Evolutionary conservation across 192 early-diverging fungal genomes (phyloP).

Genomic region (Mortierella claussenii): DNA sequence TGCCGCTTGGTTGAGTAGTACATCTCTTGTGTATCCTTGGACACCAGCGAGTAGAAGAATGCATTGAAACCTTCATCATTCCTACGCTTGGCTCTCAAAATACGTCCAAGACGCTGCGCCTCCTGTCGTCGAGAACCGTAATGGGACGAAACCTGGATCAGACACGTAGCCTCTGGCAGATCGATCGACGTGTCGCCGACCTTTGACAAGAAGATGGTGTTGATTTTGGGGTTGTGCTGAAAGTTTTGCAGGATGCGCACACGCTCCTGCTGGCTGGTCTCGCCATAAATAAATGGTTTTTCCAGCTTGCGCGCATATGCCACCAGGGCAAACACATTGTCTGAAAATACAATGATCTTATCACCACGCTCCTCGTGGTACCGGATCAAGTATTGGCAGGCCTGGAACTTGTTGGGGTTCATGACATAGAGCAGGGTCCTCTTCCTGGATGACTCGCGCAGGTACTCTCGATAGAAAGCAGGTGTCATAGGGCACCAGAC

Average conservation of each 20-base stretch:
- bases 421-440: conserved; percentile 89
- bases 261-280: conserved; percentile 88
- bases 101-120: conserved; percentile 95
- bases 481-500: conserved; percentile 99
- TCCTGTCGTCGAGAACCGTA: conserved; percentile 99
- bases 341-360: conserved; percentile 99
- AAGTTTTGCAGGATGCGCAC: conserved; percentile 94
- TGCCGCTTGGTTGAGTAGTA: conserved; percentile 98
- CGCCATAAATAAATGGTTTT: conserved; percentile 93
- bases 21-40: conserved; percentile 98
- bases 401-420: conserved; percentile 99
- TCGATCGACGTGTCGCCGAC: conserved; percentile 99
- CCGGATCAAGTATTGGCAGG: conserved; percentile 95
- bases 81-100: conserved; percentile 92
- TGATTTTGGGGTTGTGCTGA: conserved; percentile 89
- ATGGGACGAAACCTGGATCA: conserved; percentile 99
- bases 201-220: conserved; percentile 90
- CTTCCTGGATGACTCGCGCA: conserved; percentile 83
- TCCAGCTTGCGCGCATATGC: conserved; percentile 88
- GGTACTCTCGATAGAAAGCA: conserved; percentile 95
- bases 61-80: conserved; percentile 97
- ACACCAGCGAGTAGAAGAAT: conserved; percentile 99
- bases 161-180: conserved; percentile 96
- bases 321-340: conserved; percentile 95
- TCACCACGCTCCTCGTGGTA: conserved; percentile 94